Base-by-base conservation (phyloP, 2,329 filamentous ascomycete species). In the Coniochaeta sp. region DNA sequence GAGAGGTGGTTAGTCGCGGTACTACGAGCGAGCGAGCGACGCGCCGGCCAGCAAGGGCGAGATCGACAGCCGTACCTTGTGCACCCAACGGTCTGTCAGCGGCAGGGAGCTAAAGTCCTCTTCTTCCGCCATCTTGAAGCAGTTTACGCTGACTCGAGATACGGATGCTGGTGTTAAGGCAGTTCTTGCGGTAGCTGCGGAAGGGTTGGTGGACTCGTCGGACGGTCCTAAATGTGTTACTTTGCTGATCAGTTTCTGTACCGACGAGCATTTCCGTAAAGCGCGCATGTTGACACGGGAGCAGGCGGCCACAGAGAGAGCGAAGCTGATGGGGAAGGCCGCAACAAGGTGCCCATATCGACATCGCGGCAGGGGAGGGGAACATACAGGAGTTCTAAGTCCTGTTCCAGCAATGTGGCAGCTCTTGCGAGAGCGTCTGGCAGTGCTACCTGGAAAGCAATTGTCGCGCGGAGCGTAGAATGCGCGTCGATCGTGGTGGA, bases 31-130 rank as follows among this genome's bases (percentile, higher is more conserved):
- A n/a, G n/a, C 26, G 5, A 30, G 24, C 9, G 47, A 52, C 42
- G 4, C 30, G 55, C 26, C 28, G 42, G 36, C 38, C 28, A n/a
- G 38, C 26, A 26, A 19, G 28, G 47, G 22, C 47, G 14, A 19
- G 26, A 3, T 7, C 17, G 47, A 17, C 17, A 32, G 54, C 40
- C 36, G n/a, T 68, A 88, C 86, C 79, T 96, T 96, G 80, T 96
- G 91, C 59, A 84, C 80, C 76, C 93, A 96, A 71, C 91, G 86
- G 64, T 96, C 91, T 52, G 86, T 80, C 60, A 96, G 75, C 50
- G 91, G 89, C 63, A 96, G 78, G 65, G 88, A 85, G 75, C 86
- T 89, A 73, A 89, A 93, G 73, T 96, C 91, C 71, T 93, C 90
- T 74, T 93, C 90, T 72, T 96, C 91, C 61, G 89, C 90, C 91